Base-by-base conservation (phyloP, 306 rosid genomes). In the Cucumis hystrix region DNA sequence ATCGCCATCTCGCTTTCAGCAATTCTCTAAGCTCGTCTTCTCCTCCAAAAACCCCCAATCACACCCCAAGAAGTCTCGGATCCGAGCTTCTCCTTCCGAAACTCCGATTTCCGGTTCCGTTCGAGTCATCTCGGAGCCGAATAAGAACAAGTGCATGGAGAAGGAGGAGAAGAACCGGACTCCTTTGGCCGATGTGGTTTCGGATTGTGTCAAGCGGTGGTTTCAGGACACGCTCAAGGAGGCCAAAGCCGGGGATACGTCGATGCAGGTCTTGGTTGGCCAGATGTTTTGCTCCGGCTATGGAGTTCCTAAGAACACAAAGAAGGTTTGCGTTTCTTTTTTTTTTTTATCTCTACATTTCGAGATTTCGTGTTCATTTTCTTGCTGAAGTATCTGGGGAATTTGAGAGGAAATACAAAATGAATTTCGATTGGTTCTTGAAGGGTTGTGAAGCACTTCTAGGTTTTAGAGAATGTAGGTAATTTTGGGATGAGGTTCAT, bases 251-350 rank as follows among this genome's bases (percentile, higher is more conserved):
- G 98, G 98, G 0, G 96, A 91, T 57, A 55, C 28, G 51, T 45
- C 83, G 40, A 89, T 89, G 93, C 94, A 92, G 83, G 82, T 92
- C 82, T 81, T 92, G 71, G 92, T 89, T 39, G 93, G 87, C 3
- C 94, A 93, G 78, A 93, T 93, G 97, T 89, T 89, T 76, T 78
- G 67, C 74, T 83, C 85, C 69, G 98, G 97, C 77, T 91, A 93
- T 80, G 98, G 98, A 39, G 92, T 91, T 77, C 65, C 85, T 7
- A 87, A 41, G 85, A 79, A 91, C 80, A 86, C 91, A 43, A 77
- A 69, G 65, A 91, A 87, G 97, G 97, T 93, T 55, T 7, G 2
- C 6, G 18, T 23, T 68, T 66, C 35, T 75, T 18, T 23, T 23
- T 23, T 23, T 23, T 1, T 25, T 14, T 9, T 7, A 15, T 68